Conservation (phyloP, 1,284 basidiomycete species). For the Austropuccinia psidii region DNA sequence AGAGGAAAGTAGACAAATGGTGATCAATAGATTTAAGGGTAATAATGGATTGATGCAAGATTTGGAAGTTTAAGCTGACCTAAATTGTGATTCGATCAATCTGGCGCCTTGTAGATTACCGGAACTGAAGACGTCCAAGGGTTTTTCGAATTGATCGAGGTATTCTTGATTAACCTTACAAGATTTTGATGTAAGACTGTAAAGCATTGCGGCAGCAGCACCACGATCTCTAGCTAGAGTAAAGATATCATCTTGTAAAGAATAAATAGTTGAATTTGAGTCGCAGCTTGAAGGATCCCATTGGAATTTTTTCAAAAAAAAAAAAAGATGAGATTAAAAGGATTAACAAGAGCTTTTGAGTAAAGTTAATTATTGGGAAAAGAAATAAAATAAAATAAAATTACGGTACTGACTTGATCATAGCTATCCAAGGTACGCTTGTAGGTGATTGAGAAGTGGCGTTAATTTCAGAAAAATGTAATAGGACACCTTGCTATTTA, state of each 20-base stretch:
- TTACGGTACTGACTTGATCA: conserved; percentile 71
- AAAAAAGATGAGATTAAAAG: background rate
- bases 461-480: conserved; percentile 44
- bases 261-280: conserved; percentile 25
- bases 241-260: conserved; percentile 58
- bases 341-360: background rate
- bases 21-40: conserved; percentile 47
- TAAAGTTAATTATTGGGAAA: conserved; percentile 45
- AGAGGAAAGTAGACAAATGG: background rate
- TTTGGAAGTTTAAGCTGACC: conserved; percentile 52
- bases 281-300: conserved; percentile 2
- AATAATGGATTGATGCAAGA: conserved; percentile 69
- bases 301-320: background rate
- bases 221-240: conserved; percentile 67
- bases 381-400: conserved; percentile 49
- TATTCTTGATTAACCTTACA: conserved; percentile 16
- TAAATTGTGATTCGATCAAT: conserved; percentile 59
- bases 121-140: conserved; percentile 20
- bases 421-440: conserved; percentile 74
- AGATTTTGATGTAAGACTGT: conserved; percentile 49
- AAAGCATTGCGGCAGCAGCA: conserved; percentile 60
- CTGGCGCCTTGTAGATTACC: conserved; percentile 52
- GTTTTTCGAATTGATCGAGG: conserved; percentile 4
- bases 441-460: conserved; percentile 49
- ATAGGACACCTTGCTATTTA: conserved; percentile 40